Evolutionary conservation across 257 asterid genomes (phyloP), one percentile per base, ranked within the genome.

Genomic region (Lantana camara): DNA sequence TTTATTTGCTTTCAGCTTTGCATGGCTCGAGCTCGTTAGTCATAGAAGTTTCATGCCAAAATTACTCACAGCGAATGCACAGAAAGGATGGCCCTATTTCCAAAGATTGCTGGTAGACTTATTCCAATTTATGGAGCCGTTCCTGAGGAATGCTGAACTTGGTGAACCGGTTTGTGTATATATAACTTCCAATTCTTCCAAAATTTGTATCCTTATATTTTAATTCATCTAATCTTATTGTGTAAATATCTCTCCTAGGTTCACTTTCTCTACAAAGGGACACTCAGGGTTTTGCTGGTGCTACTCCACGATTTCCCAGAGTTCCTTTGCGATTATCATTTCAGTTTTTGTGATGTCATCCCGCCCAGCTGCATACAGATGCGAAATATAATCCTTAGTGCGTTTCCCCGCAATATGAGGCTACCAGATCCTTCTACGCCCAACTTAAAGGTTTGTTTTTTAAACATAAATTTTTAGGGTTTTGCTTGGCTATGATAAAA

Each of bases 371-470:
- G 99, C 86, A 84, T 90, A 75, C 98, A 90, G 72, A 88, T 90
- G 98, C 84, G 99, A 45, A 94, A 91, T 73, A 88, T 94, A 56
- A 83, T 94, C 62, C 95, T 94, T 21, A 88, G 96, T 78, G 99
- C 99, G 37, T 94, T 90, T 78, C 99, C 99, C 73, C 98, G 96
- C 72, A 90, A 88, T 73, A 94, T 94, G 96, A 86, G 96, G 82
- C 83, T 90, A 20, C 99, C 99, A 0, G 99, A 94, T 79, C 99
- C 99, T 17, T 86, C 97, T 34, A 88, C 96, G 4, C 99, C 99
- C 44, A 90, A 94, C 82, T 71, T 94, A 29, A 94, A 94, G 97
- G 96, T 90, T 16, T 11, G 17, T 52, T 7, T 12, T 9, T 29
- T 14, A 53, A 34, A 47, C 47, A 29, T 30, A 52, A 50, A 20